A percentile compares a stretch with the other conserved stretches of the same genome.
Conservation (phyloP, 768 basidiomycete genomes). For the Auriculariales sp. region DNA sequence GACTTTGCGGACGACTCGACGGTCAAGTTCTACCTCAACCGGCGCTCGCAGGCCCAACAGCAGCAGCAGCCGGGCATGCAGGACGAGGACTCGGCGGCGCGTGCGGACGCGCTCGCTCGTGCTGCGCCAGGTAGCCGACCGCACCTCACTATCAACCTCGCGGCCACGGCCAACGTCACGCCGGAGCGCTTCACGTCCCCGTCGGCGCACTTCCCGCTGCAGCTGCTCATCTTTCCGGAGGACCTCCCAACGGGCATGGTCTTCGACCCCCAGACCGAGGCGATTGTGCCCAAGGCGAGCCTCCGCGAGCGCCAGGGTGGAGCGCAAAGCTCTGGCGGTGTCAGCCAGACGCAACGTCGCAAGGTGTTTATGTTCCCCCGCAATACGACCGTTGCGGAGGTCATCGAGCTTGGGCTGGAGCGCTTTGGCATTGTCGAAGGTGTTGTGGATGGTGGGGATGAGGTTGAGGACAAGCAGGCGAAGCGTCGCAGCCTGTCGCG, state of each 20-base stretch:
- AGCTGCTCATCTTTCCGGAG: conserved; percentile 72
- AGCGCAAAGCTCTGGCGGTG: conserved; percentile 29
- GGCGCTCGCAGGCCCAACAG: conserved; percentile 22
- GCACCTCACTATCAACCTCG: conserved; percentile 19
- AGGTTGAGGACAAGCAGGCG: conserved; percentile 82
- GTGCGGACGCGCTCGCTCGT: neutral
- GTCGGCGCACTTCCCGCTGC: conserved; percentile 71
- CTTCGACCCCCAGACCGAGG: conserved; percentile 85
- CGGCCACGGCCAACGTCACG: conserved; percentile 28
- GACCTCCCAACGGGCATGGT: conserved; percentile 92
- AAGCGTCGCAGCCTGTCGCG: conserved; percentile 66
- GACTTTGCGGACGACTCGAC: conserved; percentile 95
- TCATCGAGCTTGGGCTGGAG: conserved; percentile 84
- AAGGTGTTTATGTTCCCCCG: conserved; percentile 88
- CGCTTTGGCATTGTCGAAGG: conserved; percentile 91
- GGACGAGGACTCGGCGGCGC: conserved; percentile 20
- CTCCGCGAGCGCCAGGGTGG: conserved; percentile 37
- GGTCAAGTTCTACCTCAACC: conserved; percentile 91
- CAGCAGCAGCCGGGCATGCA: conserved; percentile 23
- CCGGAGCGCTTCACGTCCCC: conserved; percentile 72
- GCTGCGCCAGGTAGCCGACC: neutral
- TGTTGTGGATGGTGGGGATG: conserved; percentile 98
- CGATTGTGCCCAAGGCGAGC: conserved; percentile 45
- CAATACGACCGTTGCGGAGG: conserved; percentile 92
- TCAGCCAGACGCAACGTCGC: conserved; percentile 47